Evolutionary conservation across 169 alveolate genomes (phyloP).

Genomic region (Cryptosporidium xiaoi): DNA sequence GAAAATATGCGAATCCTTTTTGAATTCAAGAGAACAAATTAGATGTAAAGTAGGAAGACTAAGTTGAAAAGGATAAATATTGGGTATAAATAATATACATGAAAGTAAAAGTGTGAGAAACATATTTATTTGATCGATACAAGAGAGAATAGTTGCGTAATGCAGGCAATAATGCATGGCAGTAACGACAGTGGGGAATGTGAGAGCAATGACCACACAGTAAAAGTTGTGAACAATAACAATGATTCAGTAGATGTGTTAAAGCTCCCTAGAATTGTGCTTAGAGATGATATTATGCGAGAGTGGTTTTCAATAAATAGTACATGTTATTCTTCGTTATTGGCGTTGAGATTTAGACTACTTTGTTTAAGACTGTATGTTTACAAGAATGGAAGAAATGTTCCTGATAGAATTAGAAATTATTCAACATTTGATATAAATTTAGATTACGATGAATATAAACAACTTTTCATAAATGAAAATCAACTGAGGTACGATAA

Average conservation of each 20-base stretch:
- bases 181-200: not conserved
- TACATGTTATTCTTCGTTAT: constrained; percentile 26
- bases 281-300: constrained; percentile 10
- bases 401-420: constrained; percentile 4
- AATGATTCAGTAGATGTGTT: not conserved
- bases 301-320: constrained; percentile 57
- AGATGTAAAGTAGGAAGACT: no score
- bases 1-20: no score
- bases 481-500: not conserved
- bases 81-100: no score
- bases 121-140: no score
- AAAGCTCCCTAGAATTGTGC: constrained; percentile 11
- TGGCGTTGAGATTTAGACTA: constrained; percentile 53
- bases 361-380: constrained; percentile 33
- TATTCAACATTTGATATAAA: constrained; percentile 37
- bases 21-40: no score
- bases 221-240: not conserved
- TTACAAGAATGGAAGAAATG: constrained; percentile 8
- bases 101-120: no score
- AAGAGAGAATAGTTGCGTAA: no score
- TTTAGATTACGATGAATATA: constrained; percentile 39
- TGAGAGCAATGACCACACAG: not conserved
- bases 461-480: constrained; percentile 9
- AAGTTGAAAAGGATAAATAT: no score
- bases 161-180: not conserved